These are phyloP conservation scores for Komagataella pastoris DNA, from an alignment of 805 yeast species.

Conservation along the genomic window DNA sequence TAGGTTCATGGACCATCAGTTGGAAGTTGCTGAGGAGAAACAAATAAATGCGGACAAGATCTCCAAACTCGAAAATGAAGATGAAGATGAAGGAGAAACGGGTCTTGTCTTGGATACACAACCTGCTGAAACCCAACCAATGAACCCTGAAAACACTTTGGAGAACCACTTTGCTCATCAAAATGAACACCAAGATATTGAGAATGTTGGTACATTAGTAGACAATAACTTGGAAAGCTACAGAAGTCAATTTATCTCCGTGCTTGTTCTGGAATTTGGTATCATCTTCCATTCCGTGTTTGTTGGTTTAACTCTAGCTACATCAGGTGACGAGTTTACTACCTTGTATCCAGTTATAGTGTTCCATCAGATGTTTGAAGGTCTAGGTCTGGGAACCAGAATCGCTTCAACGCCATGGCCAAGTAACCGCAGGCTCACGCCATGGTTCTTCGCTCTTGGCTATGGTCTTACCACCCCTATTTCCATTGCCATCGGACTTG, in stretches of 20 bases:
- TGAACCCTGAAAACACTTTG: constrained; percentile 11
- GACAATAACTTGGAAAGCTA: constrained; percentile 5
- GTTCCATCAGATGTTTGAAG: constrained; percentile 73
- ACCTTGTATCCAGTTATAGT: constrained; percentile 52
- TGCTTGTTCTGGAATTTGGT: constrained; percentile 58
- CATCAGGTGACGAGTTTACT: constrained; percentile 48
- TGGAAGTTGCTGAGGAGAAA: constrained; percentile 7
- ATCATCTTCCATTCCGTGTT: constrained; percentile 64
- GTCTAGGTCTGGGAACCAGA: constrained; percentile 67
- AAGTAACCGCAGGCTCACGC: constrained; percentile 24
- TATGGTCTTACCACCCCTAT: constrained; percentile 56
- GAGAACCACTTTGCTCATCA: constrained; percentile 26
- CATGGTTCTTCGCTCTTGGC: constrained; percentile 34
- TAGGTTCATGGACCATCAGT: constrained; percentile 18
- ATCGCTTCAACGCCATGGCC: constrained; percentile 50
- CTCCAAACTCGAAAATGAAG: constrained; percentile 13
- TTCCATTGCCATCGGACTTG: constrained; percentile 63
- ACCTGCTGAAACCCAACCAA: neutral
- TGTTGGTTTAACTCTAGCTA: constrained; percentile 57
- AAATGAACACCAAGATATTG: constrained; percentile 24
- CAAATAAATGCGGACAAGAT: constrained; percentile 11
- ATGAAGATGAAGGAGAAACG: constrained; percentile 5
- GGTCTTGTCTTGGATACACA: constrained; percentile 3
- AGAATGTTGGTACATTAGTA: constrained; percentile 25
- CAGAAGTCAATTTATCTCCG: constrained; percentile 22